Conservation (phyloP, 169 alveolate genomes). For the Plasmodium vinckei region DNA sequence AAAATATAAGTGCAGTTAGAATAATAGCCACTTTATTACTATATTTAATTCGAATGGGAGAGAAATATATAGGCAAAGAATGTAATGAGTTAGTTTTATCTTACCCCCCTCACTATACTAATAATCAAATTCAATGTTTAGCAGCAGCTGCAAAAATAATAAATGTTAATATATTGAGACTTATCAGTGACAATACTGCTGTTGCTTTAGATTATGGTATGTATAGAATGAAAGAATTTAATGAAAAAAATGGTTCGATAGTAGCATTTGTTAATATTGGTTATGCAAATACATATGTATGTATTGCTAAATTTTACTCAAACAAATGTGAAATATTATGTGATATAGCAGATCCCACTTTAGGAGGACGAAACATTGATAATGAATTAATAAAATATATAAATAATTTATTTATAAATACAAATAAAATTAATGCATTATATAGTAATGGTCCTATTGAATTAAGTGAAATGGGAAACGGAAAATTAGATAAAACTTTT, state of each 20-base stretch:
- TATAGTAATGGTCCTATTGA: constrained; percentile 58
- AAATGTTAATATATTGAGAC: constrained; percentile 92
- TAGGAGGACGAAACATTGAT: constrained; percentile 98
- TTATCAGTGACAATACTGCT: constrained; percentile 97
- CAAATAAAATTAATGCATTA: constrained; percentile 92
- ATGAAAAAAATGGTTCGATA: constrained; percentile 90
- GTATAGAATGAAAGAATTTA: constrained; percentile 94
- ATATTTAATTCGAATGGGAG: constrained; percentile 87
- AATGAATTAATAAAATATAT: constrained; percentile 90
- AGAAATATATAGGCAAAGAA: constrained; percentile 83
- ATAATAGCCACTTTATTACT: constrained; percentile 91
- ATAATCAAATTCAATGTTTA: constrained; percentile 93
- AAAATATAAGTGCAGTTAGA: constrained; percentile 87
- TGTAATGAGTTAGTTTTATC: constrained; percentile 90
- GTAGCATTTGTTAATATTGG: constrained; percentile 97
- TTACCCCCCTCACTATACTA: constrained; percentile 93
- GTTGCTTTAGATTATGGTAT: constrained; percentile 98
- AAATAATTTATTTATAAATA: constrained; percentile 90
- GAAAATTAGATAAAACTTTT: constrained; percentile 30
- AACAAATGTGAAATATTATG: constrained; percentile 92
- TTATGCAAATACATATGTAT: constrained; percentile 93
- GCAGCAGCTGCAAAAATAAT: constrained; percentile 95
- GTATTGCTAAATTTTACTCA: constrained; percentile 92
- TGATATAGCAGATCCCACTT: constrained; percentile 92
- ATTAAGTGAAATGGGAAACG: constrained; percentile 73